Base-by-base conservation (phyloP, 371 early-diverging fungal species). In the Cokeromyces recurvatus region DNA sequence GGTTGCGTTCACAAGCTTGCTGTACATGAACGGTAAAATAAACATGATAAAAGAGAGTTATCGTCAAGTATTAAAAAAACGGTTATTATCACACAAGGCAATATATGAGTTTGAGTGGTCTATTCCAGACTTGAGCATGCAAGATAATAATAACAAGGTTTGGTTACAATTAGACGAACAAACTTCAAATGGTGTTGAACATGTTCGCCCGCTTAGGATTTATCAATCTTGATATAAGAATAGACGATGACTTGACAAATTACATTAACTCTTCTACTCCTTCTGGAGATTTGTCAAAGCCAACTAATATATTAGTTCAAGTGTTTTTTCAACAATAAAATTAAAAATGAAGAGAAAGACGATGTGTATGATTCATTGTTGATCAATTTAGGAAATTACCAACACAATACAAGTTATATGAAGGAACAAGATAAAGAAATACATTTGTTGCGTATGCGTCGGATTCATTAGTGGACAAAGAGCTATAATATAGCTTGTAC, bases 151-250 rank as follows among this genome's bases (percentile, higher is more conserved):
- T 14, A 15, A 14, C 7, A 38, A 24, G n/a, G 12, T 32, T 9
- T 56, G 51, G 51, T 19, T 56, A 7, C 56, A 50, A 7, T 23
- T 56, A 8, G 56, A 56, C 23, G 27, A 43, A 7, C 40, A 46
- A 12, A 56, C 34, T 9, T 55, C 49, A 4, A 48, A 27, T 8
- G 45, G 51, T 10, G 51, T 56, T 25, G 56, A 56, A 22, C 39
- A 51, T n/a, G 46, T 56, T 8, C 44, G 51, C 5, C 25, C 25
- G 24, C 16, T n/a, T 51, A 9, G 51, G 44, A 6, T 51, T 51
- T 32, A 17, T 27, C 11, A 31, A 51, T 32, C 32, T 46, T 3
- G 46, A 36, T 11, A 36, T 50, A 7, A 14, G 35, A 29, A 29
- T 43, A 23, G 36, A 43, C 20, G 31, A 50, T 14, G 9, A 2